Percentiles rank a stretch among this genome's conserved stretches.
Conservation (phyloP, 257 asterid species). For the Nicotiana attenuata region DNA sequence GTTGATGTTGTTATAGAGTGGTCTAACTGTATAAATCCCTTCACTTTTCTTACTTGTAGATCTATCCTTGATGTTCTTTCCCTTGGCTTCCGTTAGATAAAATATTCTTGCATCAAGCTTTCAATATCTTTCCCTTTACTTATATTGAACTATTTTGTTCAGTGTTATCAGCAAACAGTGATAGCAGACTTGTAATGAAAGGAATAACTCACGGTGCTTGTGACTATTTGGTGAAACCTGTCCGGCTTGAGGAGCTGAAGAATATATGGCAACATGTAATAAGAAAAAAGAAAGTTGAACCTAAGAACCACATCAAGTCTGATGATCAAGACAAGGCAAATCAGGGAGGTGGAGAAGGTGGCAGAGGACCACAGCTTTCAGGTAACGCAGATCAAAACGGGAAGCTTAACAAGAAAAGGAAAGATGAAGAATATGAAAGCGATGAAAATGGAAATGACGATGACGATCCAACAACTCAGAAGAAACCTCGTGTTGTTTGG, state of each 20-base stretch:
- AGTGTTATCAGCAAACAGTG: constrained; percentile 83
- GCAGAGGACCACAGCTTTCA: constrained; percentile 31
- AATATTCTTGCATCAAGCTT: neutral
- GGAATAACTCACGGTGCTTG: constrained; percentile 87
- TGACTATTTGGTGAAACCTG: constrained; percentile 86
- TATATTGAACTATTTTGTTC: constrained; percentile 6
- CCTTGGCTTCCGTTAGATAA: neutral
- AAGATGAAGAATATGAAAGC: constrained; percentile 66
- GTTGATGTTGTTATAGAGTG: no score
- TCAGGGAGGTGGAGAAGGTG: constrained; percentile 44
- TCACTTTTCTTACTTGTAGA: neutral
- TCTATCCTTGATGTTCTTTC: neutral
- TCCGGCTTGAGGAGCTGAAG: constrained; percentile 71
- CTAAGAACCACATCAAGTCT: constrained; percentile 29
- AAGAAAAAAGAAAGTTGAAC: constrained; percentile 49
- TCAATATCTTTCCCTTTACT: neutral
- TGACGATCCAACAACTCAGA: constrained; percentile 69
- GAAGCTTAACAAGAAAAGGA: constrained; percentile 62
- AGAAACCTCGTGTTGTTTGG: constrained; percentile 91
- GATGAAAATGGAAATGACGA: constrained; percentile 54
- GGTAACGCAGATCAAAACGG: constrained; percentile 47
- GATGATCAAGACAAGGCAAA: constrained; percentile 27
- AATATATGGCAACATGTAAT: constrained; percentile 91
- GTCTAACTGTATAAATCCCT: neutral
- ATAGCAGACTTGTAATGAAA: constrained; percentile 67